Base-by-base conservation (phyloP, 345 rosid species). In the Camelina sativa region DNA sequence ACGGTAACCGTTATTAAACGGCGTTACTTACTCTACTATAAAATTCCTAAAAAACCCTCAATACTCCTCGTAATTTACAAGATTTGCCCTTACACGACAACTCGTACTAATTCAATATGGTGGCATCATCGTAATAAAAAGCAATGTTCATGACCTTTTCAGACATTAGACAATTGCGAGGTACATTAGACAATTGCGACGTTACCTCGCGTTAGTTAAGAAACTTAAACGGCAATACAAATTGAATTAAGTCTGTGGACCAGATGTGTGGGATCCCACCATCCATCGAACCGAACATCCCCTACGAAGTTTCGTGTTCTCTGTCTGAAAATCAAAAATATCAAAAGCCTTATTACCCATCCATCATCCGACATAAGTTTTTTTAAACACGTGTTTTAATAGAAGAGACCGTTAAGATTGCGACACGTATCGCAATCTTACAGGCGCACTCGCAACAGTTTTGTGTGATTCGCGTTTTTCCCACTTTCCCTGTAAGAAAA, bases 391-490 rank as follows among this genome's bases (percentile, higher is more conserved):
- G 80, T 76, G 80, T 6, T 30, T 9, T 23, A 62, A 62, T 54
- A 56, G 11, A 43, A 11, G 1, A 35, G 11, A 44, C 37, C 59
- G 60, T 46, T 56, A 17, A 3, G 71, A 76, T 76, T 10, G n/a
- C 1, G 80, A 63, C 76, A 76, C 69, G 80, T 70, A 4, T 8
- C 74, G 57, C 4, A 52, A 59, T 75, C 60, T 32, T 11, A 67
- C 51, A 28, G 67, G 47, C 50, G 55, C 62, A 51, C 55, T 67
- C n/a, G 28, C 5, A 35, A 54, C 22, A 62, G 70, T n/a, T 22
- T 0, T 17, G 74, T 75, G 59, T 76, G 75, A 62, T 32, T 63
- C 59, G 75, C 80, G 71, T 69, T 69, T 76, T 69, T 8, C 44
- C 65, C 74, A 53, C 75, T 62, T 69, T 23, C 28, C 3, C 7